Evolutionary conservation across 345 rosid species (phyloP).

Genomic region (Eucalyptus sp.): DNA sequence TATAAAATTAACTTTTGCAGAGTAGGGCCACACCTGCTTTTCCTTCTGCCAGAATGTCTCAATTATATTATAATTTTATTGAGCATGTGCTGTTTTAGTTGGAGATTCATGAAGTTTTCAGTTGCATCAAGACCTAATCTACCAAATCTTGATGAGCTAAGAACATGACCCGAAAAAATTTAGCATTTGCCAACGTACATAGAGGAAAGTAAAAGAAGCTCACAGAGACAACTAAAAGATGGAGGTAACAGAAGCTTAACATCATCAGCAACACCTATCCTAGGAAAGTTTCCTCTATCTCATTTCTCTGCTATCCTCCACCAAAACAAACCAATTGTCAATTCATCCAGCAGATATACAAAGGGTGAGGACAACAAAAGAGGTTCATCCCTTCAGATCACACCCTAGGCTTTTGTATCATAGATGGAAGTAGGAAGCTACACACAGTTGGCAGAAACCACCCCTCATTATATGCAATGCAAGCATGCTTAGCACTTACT

Average conservation of each 20-base stretch:
- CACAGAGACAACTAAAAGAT: neutral
- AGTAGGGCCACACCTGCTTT: neutral
- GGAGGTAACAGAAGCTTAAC: neutral
- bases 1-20: neutral
- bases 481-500: neutral
- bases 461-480: neutral
- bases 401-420: neutral
- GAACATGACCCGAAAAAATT: neutral
- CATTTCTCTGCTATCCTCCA: neutral
- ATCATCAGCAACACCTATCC: neutral
- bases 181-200: neutral
- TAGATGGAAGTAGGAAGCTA: neutral
- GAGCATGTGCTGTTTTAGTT: neutral
- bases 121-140: neutral
- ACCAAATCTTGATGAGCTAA: neutral
- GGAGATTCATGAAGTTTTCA: neutral
- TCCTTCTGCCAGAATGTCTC: neutral
- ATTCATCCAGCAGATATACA: neutral
- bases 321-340: neutral
- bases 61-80: neutral
- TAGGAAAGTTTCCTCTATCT: neutral
- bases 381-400: neutral
- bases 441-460: neutral
- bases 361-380: neutral
- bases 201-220: neutral